A percentile compares a stretch with the other conserved stretches of the same genome.
Conservation (phyloP, 1,139 yeast species). For the Pichia sp. region DNA sequence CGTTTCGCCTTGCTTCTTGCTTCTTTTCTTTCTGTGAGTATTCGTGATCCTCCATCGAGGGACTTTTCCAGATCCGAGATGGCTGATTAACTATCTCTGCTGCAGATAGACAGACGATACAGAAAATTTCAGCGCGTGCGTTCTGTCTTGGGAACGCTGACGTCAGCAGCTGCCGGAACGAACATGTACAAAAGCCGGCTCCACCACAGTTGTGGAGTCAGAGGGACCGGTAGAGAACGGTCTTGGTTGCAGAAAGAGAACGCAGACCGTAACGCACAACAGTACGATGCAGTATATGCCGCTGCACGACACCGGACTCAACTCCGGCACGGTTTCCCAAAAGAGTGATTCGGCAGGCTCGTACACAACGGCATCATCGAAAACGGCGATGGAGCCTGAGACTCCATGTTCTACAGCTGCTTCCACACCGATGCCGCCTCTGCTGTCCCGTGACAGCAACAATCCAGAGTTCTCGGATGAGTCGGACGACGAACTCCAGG, state of each 20-base stretch:
- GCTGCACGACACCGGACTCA: background rate
- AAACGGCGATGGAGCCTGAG: background rate
- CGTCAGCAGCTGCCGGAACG: background rate
- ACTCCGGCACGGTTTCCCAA: background rate
- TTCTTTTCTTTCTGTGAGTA: background rate
- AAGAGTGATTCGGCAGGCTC: background rate
- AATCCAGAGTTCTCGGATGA: conserved; percentile 28
- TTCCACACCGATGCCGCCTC: conserved; percentile 6
- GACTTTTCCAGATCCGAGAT: too few species aligned
- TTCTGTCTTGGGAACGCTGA: background rate
- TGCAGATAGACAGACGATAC: background rate
- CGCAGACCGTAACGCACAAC: too few species aligned
- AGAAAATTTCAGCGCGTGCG: background rate
- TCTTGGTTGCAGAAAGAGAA: too few species aligned
- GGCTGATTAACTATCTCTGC: too few species aligned
- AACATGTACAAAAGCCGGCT: background rate
- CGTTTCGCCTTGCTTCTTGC: background rate
- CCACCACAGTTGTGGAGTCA: background rate
- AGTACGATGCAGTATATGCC: background rate
- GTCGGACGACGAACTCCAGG: conserved; percentile 62
- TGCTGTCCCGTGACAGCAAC: conserved; percentile 8
- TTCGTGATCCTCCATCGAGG: too few species aligned
- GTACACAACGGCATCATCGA: background rate
- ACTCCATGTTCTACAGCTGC: conserved; percentile 6
- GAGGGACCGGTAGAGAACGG: too few species aligned